A percentile compares a stretch with the other conserved stretches of the same genome.
Evolutionary conservation across 2,329 filamentous ascomycete genomes (phyloP).

Genomic region (Ophiostoma populinum): DNA sequence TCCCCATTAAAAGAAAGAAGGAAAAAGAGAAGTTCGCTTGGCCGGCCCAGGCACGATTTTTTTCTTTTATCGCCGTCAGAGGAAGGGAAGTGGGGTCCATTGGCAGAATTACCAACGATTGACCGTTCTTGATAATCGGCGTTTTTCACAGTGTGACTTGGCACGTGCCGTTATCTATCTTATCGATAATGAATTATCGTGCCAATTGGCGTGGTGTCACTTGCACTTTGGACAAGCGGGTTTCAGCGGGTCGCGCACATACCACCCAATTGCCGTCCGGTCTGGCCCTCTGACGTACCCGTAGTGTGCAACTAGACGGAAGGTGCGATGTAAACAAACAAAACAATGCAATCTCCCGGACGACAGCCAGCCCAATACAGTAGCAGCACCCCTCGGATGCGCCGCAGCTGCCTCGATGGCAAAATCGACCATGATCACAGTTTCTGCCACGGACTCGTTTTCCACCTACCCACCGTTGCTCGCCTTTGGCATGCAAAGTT

Average conservation of each 20-base stretch:
- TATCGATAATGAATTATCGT: too few relatives aligned
- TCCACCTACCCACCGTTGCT: conserved; percentile 1
- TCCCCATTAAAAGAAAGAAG: conserved; percentile 15
- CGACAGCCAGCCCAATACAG: conserved; percentile 9
- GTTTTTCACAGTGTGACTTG: too few relatives aligned
- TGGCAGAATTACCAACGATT: conserved; percentile 2
- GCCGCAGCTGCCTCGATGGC: conserved; percentile 4
- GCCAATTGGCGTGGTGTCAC: too few relatives aligned
- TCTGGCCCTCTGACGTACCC: conserved; percentile 5
- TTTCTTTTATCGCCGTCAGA: conserved; percentile 11
- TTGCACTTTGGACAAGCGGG: too few relatives aligned
- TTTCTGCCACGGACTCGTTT: conserved; percentile 2
- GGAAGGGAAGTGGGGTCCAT: conserved; percentile 4
- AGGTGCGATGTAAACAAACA: conserved; percentile 13
- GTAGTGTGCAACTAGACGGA: too few relatives aligned
- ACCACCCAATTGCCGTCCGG: conserved; percentile 6
- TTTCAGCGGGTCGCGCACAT: conserved; percentile 5
- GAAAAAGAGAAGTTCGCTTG: conserved; percentile 9
- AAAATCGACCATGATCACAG: too few relatives aligned
- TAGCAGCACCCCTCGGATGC: conserved; percentile 9
- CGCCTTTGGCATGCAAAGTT: conserved; percentile 9
- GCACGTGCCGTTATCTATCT: neutral
- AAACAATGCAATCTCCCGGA: conserved; percentile 11
- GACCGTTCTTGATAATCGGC: neutral
- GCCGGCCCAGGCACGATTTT: conserved; percentile 8